Evolutionary conservation across 2,329 filamentous ascomycete genomes (phyloP).

Genomic region (Ophiostoma piceae): DNA sequence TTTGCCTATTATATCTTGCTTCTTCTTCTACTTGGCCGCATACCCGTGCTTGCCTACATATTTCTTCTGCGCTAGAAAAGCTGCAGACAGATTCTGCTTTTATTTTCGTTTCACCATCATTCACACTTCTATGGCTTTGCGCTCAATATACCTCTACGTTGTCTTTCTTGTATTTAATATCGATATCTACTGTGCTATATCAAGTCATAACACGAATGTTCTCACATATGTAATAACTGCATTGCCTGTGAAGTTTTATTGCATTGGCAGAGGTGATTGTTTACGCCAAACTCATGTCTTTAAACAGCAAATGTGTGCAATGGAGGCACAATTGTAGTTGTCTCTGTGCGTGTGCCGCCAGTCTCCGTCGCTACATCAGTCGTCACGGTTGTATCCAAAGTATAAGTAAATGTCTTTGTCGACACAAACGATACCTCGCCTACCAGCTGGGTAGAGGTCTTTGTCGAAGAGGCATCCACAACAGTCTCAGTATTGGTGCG

Average conservation of each 20-base stretch:
- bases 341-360: constrained; percentile 16
- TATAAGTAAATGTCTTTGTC: constrained; percentile 9
- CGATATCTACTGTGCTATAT: background rate
- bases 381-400: background rate
- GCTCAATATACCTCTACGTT: constrained; percentile 14
- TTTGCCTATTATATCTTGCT: background rate
- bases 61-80: background rate
- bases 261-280: background rate
- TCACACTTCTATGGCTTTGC: constrained; percentile 2
- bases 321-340: background rate
- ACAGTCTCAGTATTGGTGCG: background rate
- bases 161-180: background rate
- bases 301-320: background rate
- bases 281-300: background rate
- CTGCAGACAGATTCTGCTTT: background rate
- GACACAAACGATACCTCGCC: constrained; percentile 17
- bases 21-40: background rate
- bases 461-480: background rate
- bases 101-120: background rate
- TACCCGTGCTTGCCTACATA: background rate
- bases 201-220: background rate
- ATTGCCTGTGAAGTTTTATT: background rate
- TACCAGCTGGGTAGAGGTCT: constrained; percentile 11
- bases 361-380: constrained; percentile 8
- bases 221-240: background rate